A percentile compares a stretch with the other conserved stretches of the same genome.
These are phyloP conservation scores for Bisporella sp. DNA, from an alignment of 2,329 filamentous ascomycete species.

Conservation along the genomic window DNA sequence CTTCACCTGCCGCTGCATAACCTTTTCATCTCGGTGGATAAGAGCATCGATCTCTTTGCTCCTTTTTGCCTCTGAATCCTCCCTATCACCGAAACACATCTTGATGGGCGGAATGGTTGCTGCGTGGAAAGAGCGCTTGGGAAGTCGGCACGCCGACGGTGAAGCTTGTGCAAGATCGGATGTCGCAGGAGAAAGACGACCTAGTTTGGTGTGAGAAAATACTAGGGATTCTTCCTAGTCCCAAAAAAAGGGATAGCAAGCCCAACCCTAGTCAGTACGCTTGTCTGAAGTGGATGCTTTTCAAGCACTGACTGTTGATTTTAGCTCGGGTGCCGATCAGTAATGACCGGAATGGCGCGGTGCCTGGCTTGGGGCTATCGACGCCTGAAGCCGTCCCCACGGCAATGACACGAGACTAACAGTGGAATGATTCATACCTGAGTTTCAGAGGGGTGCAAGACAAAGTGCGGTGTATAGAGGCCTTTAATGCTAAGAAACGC, in stretches of 20 bases:
- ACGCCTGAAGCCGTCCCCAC: too few relatives aligned
- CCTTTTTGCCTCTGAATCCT: conserved; percentile 41
- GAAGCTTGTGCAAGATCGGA: not conserved
- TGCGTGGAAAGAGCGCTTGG: not conserved
- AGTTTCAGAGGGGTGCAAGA: too few relatives aligned
- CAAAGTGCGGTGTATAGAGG: too few relatives aligned
- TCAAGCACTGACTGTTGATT: too few relatives aligned
- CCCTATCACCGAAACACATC: conserved; percentile 59
- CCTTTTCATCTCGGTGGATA: conserved; percentile 83
- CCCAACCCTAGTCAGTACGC: not conserved
- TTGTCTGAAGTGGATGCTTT: too few relatives aligned
- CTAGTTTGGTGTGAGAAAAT: not conserved
- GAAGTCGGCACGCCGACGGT: not conserved
- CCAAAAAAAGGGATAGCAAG: not conserved
- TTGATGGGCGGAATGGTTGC: conserved; percentile 17
- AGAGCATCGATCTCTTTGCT: conserved; percentile 78
- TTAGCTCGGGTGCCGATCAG: too few relatives aligned
- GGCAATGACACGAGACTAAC: too few relatives aligned
- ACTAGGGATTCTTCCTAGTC: not conserved
- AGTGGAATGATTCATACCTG: too few relatives aligned
- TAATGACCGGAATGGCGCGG: too few relatives aligned
- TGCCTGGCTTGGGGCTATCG: too few relatives aligned
- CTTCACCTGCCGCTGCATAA: conserved; percentile 82
- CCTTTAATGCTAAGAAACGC: too few relatives aligned
- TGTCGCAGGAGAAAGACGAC: not conserved